These are phyloP conservation scores for Hanseniaspora thailandica DNA, from an alignment of 805 yeast genomes.

Conservation along the genomic window DNA sequence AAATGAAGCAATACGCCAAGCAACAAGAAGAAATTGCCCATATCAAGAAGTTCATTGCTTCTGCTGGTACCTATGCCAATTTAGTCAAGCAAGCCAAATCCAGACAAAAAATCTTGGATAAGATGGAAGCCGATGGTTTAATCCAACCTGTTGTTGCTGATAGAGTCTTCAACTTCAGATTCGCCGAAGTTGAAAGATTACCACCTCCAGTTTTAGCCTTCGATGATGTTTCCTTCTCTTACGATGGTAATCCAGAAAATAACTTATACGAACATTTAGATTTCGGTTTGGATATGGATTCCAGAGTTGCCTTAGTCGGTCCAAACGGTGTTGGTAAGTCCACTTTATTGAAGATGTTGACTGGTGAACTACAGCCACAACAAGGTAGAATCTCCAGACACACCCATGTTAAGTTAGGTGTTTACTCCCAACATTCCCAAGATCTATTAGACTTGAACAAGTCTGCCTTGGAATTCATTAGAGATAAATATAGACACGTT, in stretches of 20 bases:
- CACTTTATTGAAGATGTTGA: slow-evolving; percentile 88
- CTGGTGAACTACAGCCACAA: slow-evolving; percentile 84
- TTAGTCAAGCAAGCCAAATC: slow-evolving; percentile 98
- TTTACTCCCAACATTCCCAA: slow-evolving; percentile 96
- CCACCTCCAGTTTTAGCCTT: slow-evolving; percentile 98
- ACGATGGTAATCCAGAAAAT: slow-evolving; percentile 71
- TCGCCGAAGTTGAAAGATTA: slow-evolving; percentile 89
- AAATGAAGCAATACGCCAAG: slow-evolving; percentile 91
- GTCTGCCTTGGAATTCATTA: slow-evolving; percentile 90
- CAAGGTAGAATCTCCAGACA: slow-evolving; percentile 93
- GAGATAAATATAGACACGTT: slow-evolving; percentile 77
- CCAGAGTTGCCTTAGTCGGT: slow-evolving; percentile 93
- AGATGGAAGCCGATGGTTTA: slow-evolving; percentile 99
- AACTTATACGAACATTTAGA: slow-evolving; percentile 81
- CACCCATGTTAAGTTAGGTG: slow-evolving; percentile 95
- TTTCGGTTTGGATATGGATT: slow-evolving; percentile 99
- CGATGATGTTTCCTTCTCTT: slow-evolving; percentile 87
- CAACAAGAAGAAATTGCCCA: slow-evolving; percentile 98
- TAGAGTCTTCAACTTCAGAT: slow-evolving; percentile 84
- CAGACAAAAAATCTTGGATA: slow-evolving; percentile 96
- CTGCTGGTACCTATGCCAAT: slow-evolving; percentile 99
- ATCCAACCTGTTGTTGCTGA: slow-evolving; percentile 87
- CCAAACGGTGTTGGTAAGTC: slow-evolving; percentile 99
- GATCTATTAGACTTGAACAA: slow-evolving; percentile 94
- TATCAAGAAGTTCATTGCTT: slow-evolving; percentile 96